Base-by-base conservation (phyloP, 805 yeast genomes). In the Ogataea salicorniae region DNA sequence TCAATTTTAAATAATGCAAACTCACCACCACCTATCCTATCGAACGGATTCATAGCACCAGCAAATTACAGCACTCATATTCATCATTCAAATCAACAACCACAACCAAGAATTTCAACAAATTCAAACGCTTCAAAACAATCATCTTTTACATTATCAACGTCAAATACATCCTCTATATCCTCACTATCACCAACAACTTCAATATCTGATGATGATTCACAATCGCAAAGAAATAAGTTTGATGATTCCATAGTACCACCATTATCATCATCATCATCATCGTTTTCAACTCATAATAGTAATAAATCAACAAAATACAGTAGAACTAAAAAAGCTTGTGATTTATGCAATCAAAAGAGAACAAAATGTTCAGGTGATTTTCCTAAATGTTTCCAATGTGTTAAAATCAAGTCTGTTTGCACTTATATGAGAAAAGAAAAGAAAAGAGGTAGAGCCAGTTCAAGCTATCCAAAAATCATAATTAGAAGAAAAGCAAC, bases 301-400 rank as follows among this genome's bases (percentile, higher is more conserved):
- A 13, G 14, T 23, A 18, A 31, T 36, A 44, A 36, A n/a, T 37
- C 15, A 8, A 23, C 33, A n/a, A 54, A 52, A 34, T 39, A 47
- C 20, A 52, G 49, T 42, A 50, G 65, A 46, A 60, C 62, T 14
- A 54, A 56, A 37, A 56, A 75, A 39, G 79, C 79, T 1, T 75
- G 80, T 53, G 80, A 75, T 53, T 58, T 66, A 16, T 75, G 80
- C 58, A 74, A 74, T 51, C 67, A 66, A 44, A 67, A 70, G 45
- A 61, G 79, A 47, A 72, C 77, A 2, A 73, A 72, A 47, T 75
- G 80, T 56, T 75, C 75, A 46, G 80, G 80, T 3, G 64, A 60
- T 20, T 51, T 51, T 5, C 80, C 79, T 0, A 42, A 48, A 7
- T 75, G 80, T 51, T 53, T 62, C 3, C 75, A 73, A 47, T 75